Percentiles rank a stretch among this genome's conserved stretches.
Conservation (phyloP, 768 basidiomycete genomes). For the Collybiopsis confluens region DNA sequence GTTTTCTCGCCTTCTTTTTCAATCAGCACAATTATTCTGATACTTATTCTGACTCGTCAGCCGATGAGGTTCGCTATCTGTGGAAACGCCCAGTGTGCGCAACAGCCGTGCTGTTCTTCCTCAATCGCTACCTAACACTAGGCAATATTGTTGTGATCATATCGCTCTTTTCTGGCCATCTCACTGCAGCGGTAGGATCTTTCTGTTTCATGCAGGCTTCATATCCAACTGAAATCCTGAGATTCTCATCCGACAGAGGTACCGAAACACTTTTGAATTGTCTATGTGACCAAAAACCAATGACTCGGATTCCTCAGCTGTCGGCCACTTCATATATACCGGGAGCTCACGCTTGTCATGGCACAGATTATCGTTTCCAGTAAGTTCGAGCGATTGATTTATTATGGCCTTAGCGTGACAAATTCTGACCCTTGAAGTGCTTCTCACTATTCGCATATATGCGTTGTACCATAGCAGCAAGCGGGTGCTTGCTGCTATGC, state of each 20-base stretch:
- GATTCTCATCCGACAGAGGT: constrained; percentile 1
- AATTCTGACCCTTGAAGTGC: neutral
- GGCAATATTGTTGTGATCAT: constrained; percentile 5
- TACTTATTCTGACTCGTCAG: neutral
- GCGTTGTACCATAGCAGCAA: constrained; percentile 6
- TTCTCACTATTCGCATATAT: constrained; percentile 8
- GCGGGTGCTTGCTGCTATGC: constrained; percentile 2
- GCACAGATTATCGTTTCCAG: constrained; percentile 6
- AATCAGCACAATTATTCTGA: neutral
- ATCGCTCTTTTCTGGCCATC: constrained; percentile 1
- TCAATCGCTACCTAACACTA: constrained; percentile 7
- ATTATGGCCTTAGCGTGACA: neutral
- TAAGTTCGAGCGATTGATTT: neutral
- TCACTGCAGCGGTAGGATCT: constrained; percentile 1
- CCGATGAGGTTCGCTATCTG: constrained; percentile 3
- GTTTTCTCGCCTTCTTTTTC: neutral
- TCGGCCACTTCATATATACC: constrained; percentile 1
- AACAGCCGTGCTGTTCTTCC: neutral
- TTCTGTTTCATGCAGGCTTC: neutral
- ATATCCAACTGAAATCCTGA: neutral
- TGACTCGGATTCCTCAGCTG: constrained; percentile 1
- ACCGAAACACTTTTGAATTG: too few relatives aligned
- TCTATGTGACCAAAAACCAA: neutral
- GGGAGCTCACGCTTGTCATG: constrained; percentile 4
- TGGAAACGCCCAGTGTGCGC: constrained; percentile 4